phyloP scores from a whole-genome alignment of 163 green algal genomes.

The Picocystis sp. region DNA sequence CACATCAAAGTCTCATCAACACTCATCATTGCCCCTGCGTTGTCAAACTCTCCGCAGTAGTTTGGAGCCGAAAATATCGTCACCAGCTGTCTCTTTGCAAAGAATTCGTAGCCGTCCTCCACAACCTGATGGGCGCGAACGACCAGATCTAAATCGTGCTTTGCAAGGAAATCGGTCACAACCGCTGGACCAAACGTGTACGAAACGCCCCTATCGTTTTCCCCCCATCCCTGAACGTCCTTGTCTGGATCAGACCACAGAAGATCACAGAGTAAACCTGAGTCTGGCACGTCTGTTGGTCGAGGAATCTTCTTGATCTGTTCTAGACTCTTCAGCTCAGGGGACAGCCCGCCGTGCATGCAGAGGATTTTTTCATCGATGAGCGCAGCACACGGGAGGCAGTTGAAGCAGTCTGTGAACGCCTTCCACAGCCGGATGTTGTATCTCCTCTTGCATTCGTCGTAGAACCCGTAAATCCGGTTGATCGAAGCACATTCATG shows the following conservation, averaged over 20 bases:
- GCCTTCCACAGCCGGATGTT: constrained; percentile 98
- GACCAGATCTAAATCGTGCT: constrained; percentile 95
- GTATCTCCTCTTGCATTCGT: constrained; percentile 98
- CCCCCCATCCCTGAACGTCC: constrained; percentile 89
- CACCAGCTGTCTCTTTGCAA: constrained; percentile 93
- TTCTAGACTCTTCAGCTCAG: constrained; percentile 91
- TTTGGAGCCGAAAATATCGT: constrained; percentile 98
- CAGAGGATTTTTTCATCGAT: constrained; percentile 99
- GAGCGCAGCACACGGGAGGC: constrained; percentile 82
- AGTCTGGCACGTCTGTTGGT: constrained; percentile 91
- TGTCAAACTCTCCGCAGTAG: constrained; percentile 99
- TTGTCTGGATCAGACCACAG: constrained; percentile 98
- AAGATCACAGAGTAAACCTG: constrained; percentile 91
- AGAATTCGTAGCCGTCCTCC: constrained; percentile 99
- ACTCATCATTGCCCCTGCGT: constrained; percentile 98
- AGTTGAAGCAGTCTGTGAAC: constrained; percentile 99
- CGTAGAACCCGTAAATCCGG: constrained; percentile 98
- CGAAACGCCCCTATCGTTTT: constrained; percentile 94
- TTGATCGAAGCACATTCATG: constrained; percentile 99
- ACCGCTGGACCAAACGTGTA: constrained; percentile 96
- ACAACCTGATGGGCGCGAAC: constrained; percentile 96
- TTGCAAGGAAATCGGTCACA: constrained; percentile 88
- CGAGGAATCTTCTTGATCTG: constrained; percentile 93
- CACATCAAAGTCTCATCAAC: constrained; percentile 99
- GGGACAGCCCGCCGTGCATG: constrained; percentile 95